Percentiles rank a stretch among this genome's conserved stretches.
phyloP scores from a whole-genome alignment of 768 basidiomycete genomes.

The Neoboletus brunneissimus region DNA sequence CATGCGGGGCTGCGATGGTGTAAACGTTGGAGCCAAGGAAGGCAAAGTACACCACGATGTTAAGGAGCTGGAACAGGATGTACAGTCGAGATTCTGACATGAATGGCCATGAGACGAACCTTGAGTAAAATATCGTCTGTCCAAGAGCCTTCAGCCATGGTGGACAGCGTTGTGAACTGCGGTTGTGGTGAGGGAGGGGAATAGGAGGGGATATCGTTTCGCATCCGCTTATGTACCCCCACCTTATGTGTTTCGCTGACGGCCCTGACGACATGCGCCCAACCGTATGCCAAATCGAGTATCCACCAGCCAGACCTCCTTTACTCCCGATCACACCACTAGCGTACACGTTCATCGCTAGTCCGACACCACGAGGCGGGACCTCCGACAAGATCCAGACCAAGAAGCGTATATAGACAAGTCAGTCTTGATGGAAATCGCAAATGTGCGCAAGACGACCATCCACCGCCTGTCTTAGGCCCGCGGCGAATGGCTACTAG shows the following conservation, averaged over 20 bases:
- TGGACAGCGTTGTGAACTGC: conserved; percentile 11
- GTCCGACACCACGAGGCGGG: background rate
- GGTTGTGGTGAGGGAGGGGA: conserved; percentile 9
- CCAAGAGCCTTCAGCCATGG: conserved; percentile 60
- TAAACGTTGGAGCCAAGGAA: conserved; percentile 93
- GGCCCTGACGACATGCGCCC: conserved; percentile 23
- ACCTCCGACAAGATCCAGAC: background rate
- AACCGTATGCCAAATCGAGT: conserved; percentile 11
- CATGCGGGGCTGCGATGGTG: conserved; percentile 72
- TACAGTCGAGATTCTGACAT: background rate
- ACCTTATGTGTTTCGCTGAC: background rate
- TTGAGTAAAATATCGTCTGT: conserved; percentile 82
- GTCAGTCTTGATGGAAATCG: background rate
- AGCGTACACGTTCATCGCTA: background rate
- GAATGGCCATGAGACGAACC: conserved; percentile 34
- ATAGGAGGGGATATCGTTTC: conserved; percentile 16
- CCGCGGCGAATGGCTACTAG: background rate
- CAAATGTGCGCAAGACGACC: background rate
- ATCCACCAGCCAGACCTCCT: too few relatives aligned
- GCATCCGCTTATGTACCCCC: conserved; percentile 28
- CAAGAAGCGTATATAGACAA: background rate
- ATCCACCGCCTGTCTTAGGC: background rate
- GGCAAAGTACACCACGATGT: conserved; percentile 77
- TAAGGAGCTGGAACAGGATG: conserved; percentile 50
- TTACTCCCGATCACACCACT: background rate